These are phyloP conservation scores for Penicillium bovifimosum DNA, from an alignment of 495 filamentous ascomycete species.

Conservation along the genomic window DNA sequence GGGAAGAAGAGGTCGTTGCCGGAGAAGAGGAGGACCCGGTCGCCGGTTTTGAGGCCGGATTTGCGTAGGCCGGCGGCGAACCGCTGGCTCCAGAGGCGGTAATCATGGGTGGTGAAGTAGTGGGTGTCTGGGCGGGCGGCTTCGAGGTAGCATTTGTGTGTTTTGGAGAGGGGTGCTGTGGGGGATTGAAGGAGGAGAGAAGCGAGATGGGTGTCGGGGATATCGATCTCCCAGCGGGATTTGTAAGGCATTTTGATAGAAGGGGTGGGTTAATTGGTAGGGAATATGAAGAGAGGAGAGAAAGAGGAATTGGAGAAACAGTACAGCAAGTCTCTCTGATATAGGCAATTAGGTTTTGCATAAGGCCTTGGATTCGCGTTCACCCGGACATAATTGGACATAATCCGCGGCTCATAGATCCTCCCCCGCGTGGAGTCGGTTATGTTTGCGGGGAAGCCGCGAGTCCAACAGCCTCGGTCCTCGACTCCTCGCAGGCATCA, in stretches of 20 bases:
- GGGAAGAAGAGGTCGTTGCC: constrained; percentile 72
- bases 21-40: constrained; percentile 68
- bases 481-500: neutral
- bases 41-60: constrained; percentile 60
- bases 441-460: constrained; percentile 21
- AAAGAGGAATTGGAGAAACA: neutral
- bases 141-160: constrained; percentile 47
- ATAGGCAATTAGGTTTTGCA: neutral
- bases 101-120: constrained; percentile 50
- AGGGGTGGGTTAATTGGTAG: neutral
- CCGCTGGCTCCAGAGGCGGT: constrained; percentile 65
- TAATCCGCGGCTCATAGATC: constrained; percentile 2
- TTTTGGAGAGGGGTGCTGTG: constrained; percentile 38
- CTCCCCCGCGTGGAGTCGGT: constrained; percentile 27
- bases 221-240: constrained; percentile 44
- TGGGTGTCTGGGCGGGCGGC: constrained; percentile 50
- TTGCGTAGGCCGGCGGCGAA: constrained; percentile 64
- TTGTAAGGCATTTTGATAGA: constrained; percentile 44
- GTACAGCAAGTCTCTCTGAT: neutral
- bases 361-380: too few relatives aligned
- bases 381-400: neutral
- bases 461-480: neutral
- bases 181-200: constrained; percentile 47
- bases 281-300: neutral
- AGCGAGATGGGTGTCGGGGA: constrained; percentile 46